Evolutionary conservation across 306 rosid species (phyloP).

Genomic region (Corylus avellana): DNA sequence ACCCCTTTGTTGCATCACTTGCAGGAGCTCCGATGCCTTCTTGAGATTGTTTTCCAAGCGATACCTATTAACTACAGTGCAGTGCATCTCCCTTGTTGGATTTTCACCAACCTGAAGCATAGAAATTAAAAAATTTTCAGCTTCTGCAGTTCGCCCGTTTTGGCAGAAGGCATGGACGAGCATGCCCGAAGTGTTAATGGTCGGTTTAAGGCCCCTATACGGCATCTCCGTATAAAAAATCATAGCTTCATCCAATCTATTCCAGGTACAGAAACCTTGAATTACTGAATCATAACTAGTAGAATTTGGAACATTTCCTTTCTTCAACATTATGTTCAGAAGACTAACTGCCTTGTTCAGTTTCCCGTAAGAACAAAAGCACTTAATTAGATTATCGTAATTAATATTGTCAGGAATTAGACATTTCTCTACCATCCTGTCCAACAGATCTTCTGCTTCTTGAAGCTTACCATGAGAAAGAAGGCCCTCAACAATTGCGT

Average conservation of each 20-base stretch:
- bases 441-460: constrained; percentile 70
- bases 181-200: constrained; percentile 47
- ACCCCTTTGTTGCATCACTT: constrained; percentile 75
- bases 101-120: constrained; percentile 56
- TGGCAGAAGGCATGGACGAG: constrained; percentile 57
- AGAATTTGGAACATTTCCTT: constrained; percentile 56
- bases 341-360: constrained; percentile 63
- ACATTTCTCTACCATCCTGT: constrained; percentile 56
- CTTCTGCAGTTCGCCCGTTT: constrained; percentile 58
- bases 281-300: constrained; percentile 68
- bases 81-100: constrained; percentile 65
- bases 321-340: constrained; percentile 70
- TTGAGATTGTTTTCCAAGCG: constrained; percentile 54
- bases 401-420: constrained; percentile 62
- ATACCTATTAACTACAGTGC: constrained; percentile 51
- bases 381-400: constrained; percentile 64
- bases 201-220: constrained; percentile 54
- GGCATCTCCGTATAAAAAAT: constrained; percentile 72
- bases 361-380: constrained; percentile 61
- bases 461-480: constrained; percentile 54
- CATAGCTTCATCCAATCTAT: constrained; percentile 53
- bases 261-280: constrained; percentile 50
- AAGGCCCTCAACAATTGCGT: constrained; percentile 56
- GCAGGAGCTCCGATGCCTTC: constrained; percentile 70
- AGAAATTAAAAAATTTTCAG: constrained; percentile 57